phyloP scores from a whole-genome alignment of 441 rosid species.

The Omphalea diandra region DNA sequence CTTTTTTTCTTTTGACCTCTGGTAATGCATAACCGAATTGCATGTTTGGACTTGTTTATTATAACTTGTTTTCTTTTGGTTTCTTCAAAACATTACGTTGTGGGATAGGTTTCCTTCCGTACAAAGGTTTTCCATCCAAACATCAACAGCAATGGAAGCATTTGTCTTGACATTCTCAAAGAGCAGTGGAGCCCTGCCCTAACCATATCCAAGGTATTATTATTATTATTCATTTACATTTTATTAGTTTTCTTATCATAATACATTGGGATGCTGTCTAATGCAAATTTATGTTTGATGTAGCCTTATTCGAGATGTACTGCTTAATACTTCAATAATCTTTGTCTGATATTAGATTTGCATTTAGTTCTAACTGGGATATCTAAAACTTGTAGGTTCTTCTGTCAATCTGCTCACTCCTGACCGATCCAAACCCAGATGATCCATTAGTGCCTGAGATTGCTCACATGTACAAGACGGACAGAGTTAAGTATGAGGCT shows the following conservation, averaged over 20 bases:
- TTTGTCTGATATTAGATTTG: neutral
- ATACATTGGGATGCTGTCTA: neutral
- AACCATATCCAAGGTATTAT: slow-evolving; percentile 69
- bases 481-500: slow-evolving; percentile 72
- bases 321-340: neutral
- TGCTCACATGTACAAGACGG: slow-evolving; percentile 80
- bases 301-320: neutral
- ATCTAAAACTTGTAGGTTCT: slow-evolving; percentile 49
- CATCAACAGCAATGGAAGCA: slow-evolving; percentile 85
- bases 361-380: neutral
- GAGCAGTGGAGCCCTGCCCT: slow-evolving; percentile 91
- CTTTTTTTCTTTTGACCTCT: no score
- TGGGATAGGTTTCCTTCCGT: slow-evolving; percentile 68
- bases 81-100: neutral
- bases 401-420: slow-evolving; percentile 74
- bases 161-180: slow-evolving; percentile 85
- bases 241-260: neutral
- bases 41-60: neutral
- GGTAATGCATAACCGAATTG: neutral
- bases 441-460: slow-evolving; percentile 87
- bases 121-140: slow-evolving; percentile 88
- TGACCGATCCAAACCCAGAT: slow-evolving; percentile 87
- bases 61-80: neutral
- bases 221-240: neutral
- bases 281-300: neutral